A percentile compares a stretch with the other conserved stretches of the same genome.
Conservation (phyloP, 2,329 filamentous ascomycete genomes). For the Pyrenochaeta sp. region DNA sequence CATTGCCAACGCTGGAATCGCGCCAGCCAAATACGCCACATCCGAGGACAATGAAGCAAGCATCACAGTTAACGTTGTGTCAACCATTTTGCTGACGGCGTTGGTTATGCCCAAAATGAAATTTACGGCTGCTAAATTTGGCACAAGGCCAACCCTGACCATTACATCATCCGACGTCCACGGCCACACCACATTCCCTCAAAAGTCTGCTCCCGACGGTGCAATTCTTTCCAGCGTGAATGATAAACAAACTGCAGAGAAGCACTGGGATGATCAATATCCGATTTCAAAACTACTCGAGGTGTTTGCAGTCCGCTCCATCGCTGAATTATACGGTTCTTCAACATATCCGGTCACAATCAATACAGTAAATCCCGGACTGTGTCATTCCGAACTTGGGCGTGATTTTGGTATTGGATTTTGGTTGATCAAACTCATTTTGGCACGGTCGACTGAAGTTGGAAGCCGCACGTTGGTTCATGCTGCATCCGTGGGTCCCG, state of each 20-base stretch:
- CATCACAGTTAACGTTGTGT: conserved; percentile 62
- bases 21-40: conserved; percentile 19
- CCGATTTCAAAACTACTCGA: conserved; percentile 36
- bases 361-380: conserved; percentile 38
- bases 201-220: conserved; percentile 24
- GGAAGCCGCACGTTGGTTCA: conserved; percentile 50
- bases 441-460: conserved; percentile 49
- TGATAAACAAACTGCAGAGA: conserved; percentile 11
- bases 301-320: conserved; percentile 26
- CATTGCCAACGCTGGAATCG: conserved; percentile 47
- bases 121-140: conserved; percentile 22
- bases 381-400: conserved; percentile 36
- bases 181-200: conserved; percentile 14
- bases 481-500: conserved; percentile 26
- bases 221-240: conserved; percentile 27
- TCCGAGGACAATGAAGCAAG: conserved; percentile 45
- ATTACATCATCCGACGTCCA: conserved; percentile 21
- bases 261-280: conserved; percentile 25
- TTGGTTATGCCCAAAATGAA: conserved; percentile 52
- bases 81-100: conserved; percentile 61
- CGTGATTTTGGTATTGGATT: conserved; percentile 31
- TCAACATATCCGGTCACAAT: conserved; percentile 30
- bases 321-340: conserved; percentile 14
- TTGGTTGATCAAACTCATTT: conserved; percentile 17
- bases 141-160: conserved; percentile 21